These are phyloP conservation scores for Trichophyton simii DNA, from an alignment of 2,329 filamentous ascomycete genomes.

Conservation along the genomic window DNA sequence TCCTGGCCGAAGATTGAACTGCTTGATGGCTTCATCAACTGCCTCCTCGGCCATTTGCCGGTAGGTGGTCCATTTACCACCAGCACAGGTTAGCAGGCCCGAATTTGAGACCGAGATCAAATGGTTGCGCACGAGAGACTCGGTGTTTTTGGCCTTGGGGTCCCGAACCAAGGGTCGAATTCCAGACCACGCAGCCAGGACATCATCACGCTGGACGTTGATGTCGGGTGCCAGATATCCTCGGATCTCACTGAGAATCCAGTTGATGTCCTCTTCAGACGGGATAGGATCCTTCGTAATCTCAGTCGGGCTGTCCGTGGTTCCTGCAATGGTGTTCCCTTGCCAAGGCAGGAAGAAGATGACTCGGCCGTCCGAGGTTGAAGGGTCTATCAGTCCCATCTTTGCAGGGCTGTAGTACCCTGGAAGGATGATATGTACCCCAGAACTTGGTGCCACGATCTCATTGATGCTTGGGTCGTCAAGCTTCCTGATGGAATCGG, in stretches of 20 bases:
- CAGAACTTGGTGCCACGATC: conserved; percentile 74
- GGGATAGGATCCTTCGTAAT: conserved; percentile 64
- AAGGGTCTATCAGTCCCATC: conserved; percentile 79
- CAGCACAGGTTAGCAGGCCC: conserved; percentile 71
- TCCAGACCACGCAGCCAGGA: conserved; percentile 82
- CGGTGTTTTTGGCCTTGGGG: conserved; percentile 71
- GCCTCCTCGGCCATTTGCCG: conserved; percentile 86
- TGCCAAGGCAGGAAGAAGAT: conserved; percentile 94
- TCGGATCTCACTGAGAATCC: conserved; percentile 74
- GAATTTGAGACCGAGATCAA: conserved; percentile 67
- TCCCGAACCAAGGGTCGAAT: conserved; percentile 78
- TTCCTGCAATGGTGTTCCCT: conserved; percentile 82
- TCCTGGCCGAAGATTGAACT: conserved; percentile 51
- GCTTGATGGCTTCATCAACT: conserved; percentile 63
- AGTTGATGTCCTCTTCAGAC: conserved; percentile 72
- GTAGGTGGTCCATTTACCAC: conserved; percentile 89
- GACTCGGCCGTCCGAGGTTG: conserved; percentile 75
- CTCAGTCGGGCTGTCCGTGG: conserved; percentile 64
- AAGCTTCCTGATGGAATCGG: conserved; percentile 72
- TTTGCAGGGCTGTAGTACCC: conserved; percentile 75
- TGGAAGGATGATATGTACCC: conserved; percentile 74
- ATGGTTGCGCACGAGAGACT: conserved; percentile 79
- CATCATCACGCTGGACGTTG: conserved; percentile 70
- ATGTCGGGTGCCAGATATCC: conserved; percentile 75
- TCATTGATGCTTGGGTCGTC: conserved; percentile 60